These are phyloP conservation scores for Boletellus emodensis DNA, from an alignment of 768 basidiomycete species.

Conservation along the genomic window DNA sequence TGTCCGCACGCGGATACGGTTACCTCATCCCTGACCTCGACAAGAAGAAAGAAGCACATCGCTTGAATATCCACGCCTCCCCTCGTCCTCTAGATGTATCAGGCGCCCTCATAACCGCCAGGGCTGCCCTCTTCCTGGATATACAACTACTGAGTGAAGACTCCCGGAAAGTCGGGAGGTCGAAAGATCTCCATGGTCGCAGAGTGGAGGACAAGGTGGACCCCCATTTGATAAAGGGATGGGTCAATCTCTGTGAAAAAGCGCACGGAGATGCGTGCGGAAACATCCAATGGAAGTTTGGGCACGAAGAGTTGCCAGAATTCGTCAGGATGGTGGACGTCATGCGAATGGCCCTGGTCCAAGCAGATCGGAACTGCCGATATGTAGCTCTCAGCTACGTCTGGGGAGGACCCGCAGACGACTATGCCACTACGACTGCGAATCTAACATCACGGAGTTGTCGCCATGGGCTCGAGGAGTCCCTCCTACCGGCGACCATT, in stretches of 20 bases:
- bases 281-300: slow-evolving; percentile 8
- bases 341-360: slow-evolving; percentile 9
- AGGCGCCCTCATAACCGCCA: not conserved
- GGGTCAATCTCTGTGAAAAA: slow-evolving; percentile 15
- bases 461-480: slow-evolving; percentile 3
- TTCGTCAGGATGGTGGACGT: slow-evolving; percentile 17
- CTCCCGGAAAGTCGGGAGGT: slow-evolving; percentile 9
- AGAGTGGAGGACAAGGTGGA: slow-evolving; percentile 12
- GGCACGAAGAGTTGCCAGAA: slow-evolving; percentile 2
- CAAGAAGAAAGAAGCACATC: slow-evolving; percentile 7
- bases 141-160: slow-evolving; percentile 21
- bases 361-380: slow-evolving; percentile 3
- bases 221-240: slow-evolving; percentile 10
- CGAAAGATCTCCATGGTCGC: slow-evolving; percentile 19
- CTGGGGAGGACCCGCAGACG: slow-evolving; percentile 9
- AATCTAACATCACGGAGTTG: slow-evolving; percentile 1
- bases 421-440: slow-evolving; percentile 7
- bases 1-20: slow-evolving; percentile 5
- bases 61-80: slow-evolving; percentile 8
- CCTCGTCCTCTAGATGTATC: slow-evolving; percentile 5
- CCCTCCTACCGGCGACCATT: slow-evolving; percentile 15
- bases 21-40: not conserved
- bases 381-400: slow-evolving; percentile 18
- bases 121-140: slow-evolving; percentile 3
- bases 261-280: slow-evolving; percentile 16